Evolutionary conservation across 306 rosid genomes (phyloP), one percentile per base, ranked within the genome.

Genomic region (Leucaena leucocephala): DNA sequence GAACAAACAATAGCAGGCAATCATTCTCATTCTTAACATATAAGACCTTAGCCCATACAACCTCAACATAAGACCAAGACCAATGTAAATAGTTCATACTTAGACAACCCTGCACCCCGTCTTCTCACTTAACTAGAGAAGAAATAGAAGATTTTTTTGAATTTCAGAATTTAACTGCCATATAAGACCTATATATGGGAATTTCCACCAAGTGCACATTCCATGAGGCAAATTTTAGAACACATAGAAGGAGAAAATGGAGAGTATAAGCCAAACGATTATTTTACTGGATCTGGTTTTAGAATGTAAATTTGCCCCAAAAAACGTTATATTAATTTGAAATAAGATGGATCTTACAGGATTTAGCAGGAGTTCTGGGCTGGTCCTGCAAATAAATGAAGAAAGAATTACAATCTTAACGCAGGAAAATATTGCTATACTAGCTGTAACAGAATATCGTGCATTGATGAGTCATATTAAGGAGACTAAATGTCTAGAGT

Each of bases 351-450:
- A 66, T 82, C 93, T 90, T 89, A 95, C 98, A 1, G 98, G 91
- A 87, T 95, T 95, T 64, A 95, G 91, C 57, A 95, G 89, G 63
- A 93, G 97, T 77, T 95, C 99, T 35, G 87, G 85, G 80, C 98
- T 93, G 70, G 97, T 91, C 94, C 98, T 95, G 96, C 88, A 91
- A 71, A 80, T 57, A 71, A 15, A 78, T 17, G 17, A 78, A 66
- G 68, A 66, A 71, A 79, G 38, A 55, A 66, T 62, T 35, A 59
- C 80, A 68, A 63, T 34, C 71, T 68, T 34, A 19, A 35, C 33
- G 39, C 38, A 8, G 58, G 16, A 69, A 62, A 19, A 36, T 68
- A 68, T 27, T 22, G 33, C 74, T 57, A 58, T n/a, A 71, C 63
- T n/a, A 52, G n/a, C 62, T 33, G 40, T 44, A 48, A 38, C 70